Percentiles rank a stretch among this genome's conserved stretches.
Conservation (phyloP, 2,329 filamentous ascomycete species). For the Aureobasidium mangrovei region DNA sequence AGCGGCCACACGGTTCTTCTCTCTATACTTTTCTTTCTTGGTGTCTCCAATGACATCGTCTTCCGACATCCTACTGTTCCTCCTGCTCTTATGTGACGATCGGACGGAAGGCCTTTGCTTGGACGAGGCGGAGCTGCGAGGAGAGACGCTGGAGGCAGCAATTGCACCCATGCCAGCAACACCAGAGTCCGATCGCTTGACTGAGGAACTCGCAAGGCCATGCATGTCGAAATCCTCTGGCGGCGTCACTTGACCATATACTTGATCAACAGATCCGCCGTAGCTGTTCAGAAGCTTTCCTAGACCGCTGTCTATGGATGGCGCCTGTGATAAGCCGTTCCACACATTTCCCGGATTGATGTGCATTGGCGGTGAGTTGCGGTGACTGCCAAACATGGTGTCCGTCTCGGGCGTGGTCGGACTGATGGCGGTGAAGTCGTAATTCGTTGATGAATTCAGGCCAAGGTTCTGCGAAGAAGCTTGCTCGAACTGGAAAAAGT, state of each 20-base stretch:
- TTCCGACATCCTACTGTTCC: constrained; percentile 19
- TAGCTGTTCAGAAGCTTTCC: constrained; percentile 8
- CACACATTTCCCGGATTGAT: background rate
- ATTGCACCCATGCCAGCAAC: background rate
- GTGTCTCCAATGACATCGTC: constrained; percentile 23
- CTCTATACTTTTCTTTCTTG: constrained; percentile 52
- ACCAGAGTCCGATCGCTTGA: constrained; percentile 1
- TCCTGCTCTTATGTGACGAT: constrained; percentile 2
- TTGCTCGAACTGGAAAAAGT: constrained; percentile 6
- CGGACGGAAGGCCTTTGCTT: background rate
- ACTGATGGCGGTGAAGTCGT: constrained; percentile 3
- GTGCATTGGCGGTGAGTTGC: background rate
- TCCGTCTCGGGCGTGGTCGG: background rate
- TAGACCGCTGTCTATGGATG: background rate
- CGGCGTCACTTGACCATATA: constrained; percentile 32
- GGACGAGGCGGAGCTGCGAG: background rate
- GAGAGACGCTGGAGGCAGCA: background rate
- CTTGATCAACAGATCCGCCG: constrained; percentile 10
- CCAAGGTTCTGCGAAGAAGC: background rate
- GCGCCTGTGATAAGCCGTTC: background rate
- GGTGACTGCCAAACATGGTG: background rate
- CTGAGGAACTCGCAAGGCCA: background rate
- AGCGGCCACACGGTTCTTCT: constrained; percentile 63
- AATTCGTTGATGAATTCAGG: background rate
- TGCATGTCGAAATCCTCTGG: constrained; percentile 23